phyloP scores from a whole-genome alignment of 129 eudicot species.

The Arctium minus region DNA sequence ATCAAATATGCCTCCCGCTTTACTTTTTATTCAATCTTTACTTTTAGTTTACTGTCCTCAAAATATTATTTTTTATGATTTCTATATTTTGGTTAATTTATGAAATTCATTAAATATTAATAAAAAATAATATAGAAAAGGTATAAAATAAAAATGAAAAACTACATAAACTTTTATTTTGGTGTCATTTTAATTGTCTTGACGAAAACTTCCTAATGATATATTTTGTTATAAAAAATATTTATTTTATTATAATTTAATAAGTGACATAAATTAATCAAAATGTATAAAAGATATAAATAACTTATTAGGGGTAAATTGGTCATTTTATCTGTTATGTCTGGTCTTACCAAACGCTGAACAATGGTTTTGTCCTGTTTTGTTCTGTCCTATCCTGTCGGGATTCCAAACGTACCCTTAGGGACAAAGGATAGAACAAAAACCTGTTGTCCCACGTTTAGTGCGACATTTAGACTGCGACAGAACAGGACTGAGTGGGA shows the following conservation, averaged over 20 bases:
- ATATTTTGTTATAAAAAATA: background rate
- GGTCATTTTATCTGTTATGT: background rate
- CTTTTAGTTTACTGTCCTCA: background rate
- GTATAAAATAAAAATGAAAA: background rate
- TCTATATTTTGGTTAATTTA: background rate
- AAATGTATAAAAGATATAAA: background rate
- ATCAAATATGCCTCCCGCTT: background rate
- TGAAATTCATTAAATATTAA: too few relatives aligned
- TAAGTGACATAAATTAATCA: background rate
- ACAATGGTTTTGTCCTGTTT: background rate
- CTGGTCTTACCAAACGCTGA: background rate
- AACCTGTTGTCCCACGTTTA: background rate
- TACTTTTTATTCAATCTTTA: background rate
- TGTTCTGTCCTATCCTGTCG: background rate
- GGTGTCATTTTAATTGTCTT: background rate
- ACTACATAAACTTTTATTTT: background rate
- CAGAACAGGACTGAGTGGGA: too few relatives aligned
- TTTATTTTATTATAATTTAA: background rate
- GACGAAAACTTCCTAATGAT: background rate
- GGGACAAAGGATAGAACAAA: background rate
- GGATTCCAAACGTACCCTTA: too few relatives aligned
- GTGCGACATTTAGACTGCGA: too few relatives aligned
- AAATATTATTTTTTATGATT: too few relatives aligned
- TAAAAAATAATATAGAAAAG: too few relatives aligned
- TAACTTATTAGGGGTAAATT: background rate